Conservation (phyloP, 176 grass and related monocot genomes). For the Cymbopogon citratus region DNA sequence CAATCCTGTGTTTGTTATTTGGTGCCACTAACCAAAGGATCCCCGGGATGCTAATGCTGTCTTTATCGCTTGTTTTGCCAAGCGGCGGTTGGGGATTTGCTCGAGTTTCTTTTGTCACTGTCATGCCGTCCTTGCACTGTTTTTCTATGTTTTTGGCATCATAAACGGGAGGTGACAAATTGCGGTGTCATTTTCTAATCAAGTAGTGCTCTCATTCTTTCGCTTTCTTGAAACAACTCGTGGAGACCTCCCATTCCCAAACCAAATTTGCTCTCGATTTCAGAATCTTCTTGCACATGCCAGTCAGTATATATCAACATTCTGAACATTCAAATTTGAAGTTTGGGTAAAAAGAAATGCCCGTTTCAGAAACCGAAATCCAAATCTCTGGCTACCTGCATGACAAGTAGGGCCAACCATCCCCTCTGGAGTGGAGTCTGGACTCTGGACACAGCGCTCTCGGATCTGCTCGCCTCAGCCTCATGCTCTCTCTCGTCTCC, state of each 20-base stretch:
- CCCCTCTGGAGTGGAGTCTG: not conserved
- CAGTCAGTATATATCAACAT: too few species aligned
- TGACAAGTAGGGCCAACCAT: not conserved
- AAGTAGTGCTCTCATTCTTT: not conserved
- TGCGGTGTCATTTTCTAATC: not conserved
- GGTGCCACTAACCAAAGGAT: too few species aligned
- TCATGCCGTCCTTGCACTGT: not conserved
- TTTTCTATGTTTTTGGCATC: not conserved
- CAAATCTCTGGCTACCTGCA: too few species aligned
- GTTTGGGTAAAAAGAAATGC: not conserved
- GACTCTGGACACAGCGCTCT: not conserved
- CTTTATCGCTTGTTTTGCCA: not conserved
- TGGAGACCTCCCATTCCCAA: not conserved
- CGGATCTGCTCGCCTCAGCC: not conserved
- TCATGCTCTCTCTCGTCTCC: not conserved
- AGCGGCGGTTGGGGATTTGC: not conserved
- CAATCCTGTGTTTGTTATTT: too few species aligned
- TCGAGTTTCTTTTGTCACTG: not conserved
- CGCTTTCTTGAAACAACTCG: not conserved
- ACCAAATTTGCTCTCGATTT: not conserved
- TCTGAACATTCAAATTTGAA: not conserved
- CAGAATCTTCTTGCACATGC: too few species aligned
- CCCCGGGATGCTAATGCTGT: too few species aligned
- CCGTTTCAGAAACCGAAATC: not conserved
- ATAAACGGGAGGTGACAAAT: not conserved